Percentiles rank a stretch among this genome's conserved stretches.
Evolutionary conservation across 2,329 filamentous ascomycete species (phyloP).

Genomic region (Alternaria triticimaculans): DNA sequence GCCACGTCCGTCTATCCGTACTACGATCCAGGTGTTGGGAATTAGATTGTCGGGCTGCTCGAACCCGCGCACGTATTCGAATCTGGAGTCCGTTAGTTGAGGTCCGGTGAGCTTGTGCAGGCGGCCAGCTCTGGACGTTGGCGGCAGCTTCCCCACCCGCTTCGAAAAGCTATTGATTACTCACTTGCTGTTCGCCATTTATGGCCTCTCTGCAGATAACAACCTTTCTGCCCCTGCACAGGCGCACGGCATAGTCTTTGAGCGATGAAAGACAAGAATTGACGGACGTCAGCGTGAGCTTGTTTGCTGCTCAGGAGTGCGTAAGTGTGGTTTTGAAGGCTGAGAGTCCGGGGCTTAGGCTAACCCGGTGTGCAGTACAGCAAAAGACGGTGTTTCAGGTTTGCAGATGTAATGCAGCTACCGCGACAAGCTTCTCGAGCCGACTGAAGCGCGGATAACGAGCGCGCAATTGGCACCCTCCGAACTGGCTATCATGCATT

Average conservation of each 20-base stretch:
- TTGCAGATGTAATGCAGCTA: conserved; percentile 26
- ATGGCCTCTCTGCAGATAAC: not conserved
- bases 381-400: conserved; percentile 27
- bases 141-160: conserved; percentile 13
- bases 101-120: conserved; percentile 8
- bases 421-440: conserved; percentile 14
- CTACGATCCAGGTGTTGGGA: conserved; percentile 93
- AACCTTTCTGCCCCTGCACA: not conserved
- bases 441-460: conserved; percentile 14
- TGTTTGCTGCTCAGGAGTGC: conserved; percentile 12
- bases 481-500: conserved; percentile 18
- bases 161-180: conserved; percentile 7
- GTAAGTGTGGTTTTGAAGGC: conserved; percentile 24
- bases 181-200: conserved; percentile 38
- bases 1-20: conserved; percentile 90
- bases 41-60: conserved; percentile 82
- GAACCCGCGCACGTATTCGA: conserved; percentile 91
- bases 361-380: conserved; percentile 18
- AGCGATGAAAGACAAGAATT: not conserved
- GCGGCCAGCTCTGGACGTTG: not conserved
- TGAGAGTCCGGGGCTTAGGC: conserved; percentile 13
- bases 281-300: conserved; percentile 9
- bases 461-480: conserved; percentile 8
- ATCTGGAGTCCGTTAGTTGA: conserved; percentile 62
- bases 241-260: conserved; percentile 25